Conservation (phyloP, 306 rosid species). For the Quillaja saponaria region DNA sequence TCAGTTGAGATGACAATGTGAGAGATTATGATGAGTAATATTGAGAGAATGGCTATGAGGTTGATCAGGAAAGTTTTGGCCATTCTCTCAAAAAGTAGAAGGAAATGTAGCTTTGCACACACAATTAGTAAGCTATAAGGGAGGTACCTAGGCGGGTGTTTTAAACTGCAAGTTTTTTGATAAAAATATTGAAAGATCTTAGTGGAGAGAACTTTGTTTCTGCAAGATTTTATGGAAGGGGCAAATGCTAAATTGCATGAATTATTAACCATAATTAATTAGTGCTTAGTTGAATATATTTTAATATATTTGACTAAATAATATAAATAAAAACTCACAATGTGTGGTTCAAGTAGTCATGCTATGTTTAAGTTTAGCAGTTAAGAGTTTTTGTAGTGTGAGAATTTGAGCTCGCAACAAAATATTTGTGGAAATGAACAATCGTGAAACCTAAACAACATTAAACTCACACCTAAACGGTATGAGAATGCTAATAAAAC, state of each 20-base stretch:
- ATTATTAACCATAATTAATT: neutral
- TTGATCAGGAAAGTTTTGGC: slow-evolving; percentile 43
- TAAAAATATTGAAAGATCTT: slow-evolving; percentile 38
- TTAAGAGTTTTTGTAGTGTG: too few relatives aligned
- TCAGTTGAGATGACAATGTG: slow-evolving; percentile 33
- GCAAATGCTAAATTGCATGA: neutral
- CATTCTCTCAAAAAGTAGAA: slow-evolving; percentile 30
- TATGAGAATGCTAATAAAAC: too few relatives aligned
- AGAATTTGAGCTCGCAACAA: too few relatives aligned
- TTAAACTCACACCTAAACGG: too few relatives aligned
- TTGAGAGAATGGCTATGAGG: slow-evolving; percentile 47
- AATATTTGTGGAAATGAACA: too few relatives aligned
- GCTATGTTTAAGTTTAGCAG: too few relatives aligned
- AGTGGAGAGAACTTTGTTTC: slow-evolving; percentile 38
- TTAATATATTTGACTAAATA: neutral
- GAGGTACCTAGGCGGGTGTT: slow-evolving; percentile 6
- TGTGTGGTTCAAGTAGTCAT: too few relatives aligned
- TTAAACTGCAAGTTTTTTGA: slow-evolving; percentile 28
- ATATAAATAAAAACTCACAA: too few relatives aligned
- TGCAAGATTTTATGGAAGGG: slow-evolving; percentile 30
- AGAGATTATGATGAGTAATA: slow-evolving; percentile 10
- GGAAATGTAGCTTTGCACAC: neutral
- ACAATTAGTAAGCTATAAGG: too few relatives aligned
- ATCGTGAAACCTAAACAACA: too few relatives aligned
- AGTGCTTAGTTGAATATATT: slow-evolving; percentile 13